Evolutionary conservation across 768 basidiomycete species (phyloP).

Genomic region (Collybiopsis luxurians): DNA sequence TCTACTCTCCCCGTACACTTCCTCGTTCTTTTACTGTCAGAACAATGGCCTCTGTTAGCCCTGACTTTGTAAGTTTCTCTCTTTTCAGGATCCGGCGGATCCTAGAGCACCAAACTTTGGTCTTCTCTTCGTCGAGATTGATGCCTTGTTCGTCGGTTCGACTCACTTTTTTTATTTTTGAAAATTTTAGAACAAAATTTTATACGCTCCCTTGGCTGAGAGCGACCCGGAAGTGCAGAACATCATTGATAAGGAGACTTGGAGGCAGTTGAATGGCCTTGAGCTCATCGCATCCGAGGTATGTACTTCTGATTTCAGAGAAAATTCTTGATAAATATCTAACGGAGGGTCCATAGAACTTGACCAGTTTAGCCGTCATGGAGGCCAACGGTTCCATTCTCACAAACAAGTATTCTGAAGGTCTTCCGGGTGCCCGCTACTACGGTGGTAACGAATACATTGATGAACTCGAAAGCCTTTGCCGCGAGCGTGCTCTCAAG

Average conservation of each 20-base stretch:
- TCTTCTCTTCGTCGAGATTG: conserved; percentile 2
- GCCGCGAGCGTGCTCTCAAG: conserved; percentile 92
- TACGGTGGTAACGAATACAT: conserved; percentile 98
- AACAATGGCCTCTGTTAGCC: conserved; percentile 63
- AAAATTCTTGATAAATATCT: no score
- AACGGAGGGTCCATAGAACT: conserved; percentile 79
- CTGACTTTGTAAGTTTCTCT: conserved; percentile 52
- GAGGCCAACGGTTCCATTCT: conserved; percentile 98
- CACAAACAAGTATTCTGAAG: conserved; percentile 99
- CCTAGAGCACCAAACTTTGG: conserved; percentile 2
- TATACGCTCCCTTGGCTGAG: conserved; percentile 87
- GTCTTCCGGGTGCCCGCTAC: conserved; percentile 95
- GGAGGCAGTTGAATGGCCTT: conserved; percentile 95
- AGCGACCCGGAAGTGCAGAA: conserved; percentile 94
- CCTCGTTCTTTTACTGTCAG: conserved; percentile 28
- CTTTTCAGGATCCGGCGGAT: not conserved
- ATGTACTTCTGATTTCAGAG: conserved; percentile 18
- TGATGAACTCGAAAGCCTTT: conserved; percentile 92
- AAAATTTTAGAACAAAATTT: conserved; percentile 75
- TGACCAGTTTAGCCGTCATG: conserved; percentile 95
- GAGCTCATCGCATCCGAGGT: conserved; percentile 99
- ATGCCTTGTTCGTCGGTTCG: no score
- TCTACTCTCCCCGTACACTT: conserved; percentile 25
- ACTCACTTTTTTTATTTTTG: not conserved
- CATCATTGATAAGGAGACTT: conserved; percentile 99